Percentiles rank a stretch among this genome's conserved stretches.
Evolutionary conservation across 768 basidiomycete species (phyloP).

Genomic region (Pulveroboletus sp.): DNA sequence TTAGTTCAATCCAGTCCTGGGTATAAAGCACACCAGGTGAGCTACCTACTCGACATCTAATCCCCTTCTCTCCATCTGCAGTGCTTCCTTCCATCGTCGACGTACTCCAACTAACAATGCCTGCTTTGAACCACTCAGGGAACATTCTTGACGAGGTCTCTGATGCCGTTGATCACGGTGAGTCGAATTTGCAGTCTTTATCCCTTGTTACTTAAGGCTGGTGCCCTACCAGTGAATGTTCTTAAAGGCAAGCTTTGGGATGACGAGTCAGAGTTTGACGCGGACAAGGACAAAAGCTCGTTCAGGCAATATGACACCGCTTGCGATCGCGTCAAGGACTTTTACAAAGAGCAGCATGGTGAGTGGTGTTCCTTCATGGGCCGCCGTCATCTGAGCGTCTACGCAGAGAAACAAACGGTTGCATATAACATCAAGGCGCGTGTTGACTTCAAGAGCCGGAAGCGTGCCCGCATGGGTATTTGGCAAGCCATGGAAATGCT

Average conservation of each 20-base stretch:
- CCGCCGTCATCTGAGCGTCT: not conserved
- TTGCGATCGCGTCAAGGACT: slow-evolving; percentile 72
- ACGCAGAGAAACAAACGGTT: slow-evolving; percentile 79
- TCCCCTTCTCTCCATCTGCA: not conserved
- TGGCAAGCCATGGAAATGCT: slow-evolving; percentile 89
- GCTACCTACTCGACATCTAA: slow-evolving; percentile 4
- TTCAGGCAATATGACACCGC: slow-evolving; percentile 75
- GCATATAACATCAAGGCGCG: slow-evolving; percentile 79
- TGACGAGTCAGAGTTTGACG: slow-evolving; percentile 53
- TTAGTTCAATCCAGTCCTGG: slow-evolving; percentile 7
- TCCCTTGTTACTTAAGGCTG: not conserved
- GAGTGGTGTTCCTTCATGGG: not conserved
- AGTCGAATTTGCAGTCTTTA: slow-evolving; percentile 8
- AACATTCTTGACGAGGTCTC: slow-evolving; percentile 40
- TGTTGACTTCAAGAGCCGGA: slow-evolving; percentile 63
- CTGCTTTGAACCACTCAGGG: slow-evolving; percentile 27
- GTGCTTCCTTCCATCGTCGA: not conserved
- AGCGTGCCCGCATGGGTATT: slow-evolving; percentile 72
- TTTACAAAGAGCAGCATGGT: slow-evolving; percentile 81
- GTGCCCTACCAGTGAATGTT: slow-evolving; percentile 52
- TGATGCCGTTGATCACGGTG: slow-evolving; percentile 49
- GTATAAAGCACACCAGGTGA: slow-evolving; percentile 17
- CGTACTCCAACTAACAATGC: slow-evolving; percentile 16
- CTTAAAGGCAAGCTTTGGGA: slow-evolving; percentile 61
- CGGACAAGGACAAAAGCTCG: slow-evolving; percentile 54